Evolutionary conservation across 768 basidiomycete species (phyloP), one percentile per base, ranked within the genome.

Genomic region (Cubamyces sp.): DNA sequence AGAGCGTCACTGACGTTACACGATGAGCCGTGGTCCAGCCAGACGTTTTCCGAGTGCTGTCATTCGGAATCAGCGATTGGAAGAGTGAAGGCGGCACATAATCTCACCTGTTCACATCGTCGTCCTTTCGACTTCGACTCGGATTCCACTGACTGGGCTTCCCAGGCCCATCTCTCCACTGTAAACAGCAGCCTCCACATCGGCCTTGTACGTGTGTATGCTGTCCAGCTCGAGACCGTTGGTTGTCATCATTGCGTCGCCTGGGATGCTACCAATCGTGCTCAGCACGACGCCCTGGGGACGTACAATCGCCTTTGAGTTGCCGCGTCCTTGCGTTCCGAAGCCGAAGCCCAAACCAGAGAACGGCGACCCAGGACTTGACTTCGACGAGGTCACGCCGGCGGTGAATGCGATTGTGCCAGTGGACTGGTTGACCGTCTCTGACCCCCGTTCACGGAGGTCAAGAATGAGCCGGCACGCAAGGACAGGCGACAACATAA

Each of bases 391-490:
- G 3, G 66, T 60, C 26, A 64, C 58, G n/a, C 71, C 70, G n/a
- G 70, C 68, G 18, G 70, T 73, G 53, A 73, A 71, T 1, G 69
- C 70, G 63, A 71, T 71, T 1, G 68, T 71, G 11, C 70, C 70
- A 2, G 69, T 68, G 11, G 88, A 91, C 70, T 90, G 87, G 1
- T 84, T 82, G 19, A 87, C 87, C 8, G 90, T 91, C 70, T 91
- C 88, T 0, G 90, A 89, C 43, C 91, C 89, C 60, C 90, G 87
- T 71, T 92, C 88, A 26, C 88, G 88, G 63, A 92, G 83, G 71
- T 92, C 91, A 59, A 92, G 83, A 71, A 92, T 92, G 41, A 93
- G 80, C 61, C 91, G 87, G 71, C 90, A 92, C 5, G 91, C 91
- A 47, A 93, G 82, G 39, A 93, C 75, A 23, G 91, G 90, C 18